phyloP scores from a whole-genome alignment of 768 basidiomycete species.

The Russula dissimulans region DNA sequence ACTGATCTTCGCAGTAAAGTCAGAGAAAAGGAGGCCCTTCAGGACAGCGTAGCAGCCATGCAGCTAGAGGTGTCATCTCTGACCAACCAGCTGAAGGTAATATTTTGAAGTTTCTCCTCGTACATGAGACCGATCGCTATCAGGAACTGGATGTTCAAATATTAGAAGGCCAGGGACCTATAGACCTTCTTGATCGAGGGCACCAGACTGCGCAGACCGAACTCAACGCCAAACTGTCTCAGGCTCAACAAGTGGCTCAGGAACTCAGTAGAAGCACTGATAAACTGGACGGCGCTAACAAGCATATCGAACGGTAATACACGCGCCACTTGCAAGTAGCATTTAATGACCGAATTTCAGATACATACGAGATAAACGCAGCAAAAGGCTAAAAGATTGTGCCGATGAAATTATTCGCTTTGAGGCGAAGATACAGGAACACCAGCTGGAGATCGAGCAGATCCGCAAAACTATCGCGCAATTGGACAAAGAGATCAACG shows the following conservation, averaged over 20 bases:
- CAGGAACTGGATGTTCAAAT: constrained; percentile 61
- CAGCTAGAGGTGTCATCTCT: constrained; percentile 44
- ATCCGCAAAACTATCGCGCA: constrained; percentile 38
- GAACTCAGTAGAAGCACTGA: constrained; percentile 60
- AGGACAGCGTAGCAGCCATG: constrained; percentile 49
- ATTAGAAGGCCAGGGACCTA: constrained; percentile 51
- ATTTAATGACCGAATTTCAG: constrained; percentile 31
- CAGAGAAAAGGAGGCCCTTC: constrained; percentile 47
- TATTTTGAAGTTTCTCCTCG: neutral
- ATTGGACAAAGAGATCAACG: constrained; percentile 73
- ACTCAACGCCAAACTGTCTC: constrained; percentile 37
- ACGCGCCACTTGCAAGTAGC: neutral
- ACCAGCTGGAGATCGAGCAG: constrained; percentile 33
- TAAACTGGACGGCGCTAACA: constrained; percentile 50
- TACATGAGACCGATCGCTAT: neutral
- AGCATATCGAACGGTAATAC: constrained; percentile 54
- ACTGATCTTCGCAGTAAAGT: constrained; percentile 47
- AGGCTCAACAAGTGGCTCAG: constrained; percentile 48
- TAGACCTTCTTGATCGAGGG: constrained; percentile 51
- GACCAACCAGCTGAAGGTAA: constrained; percentile 43
- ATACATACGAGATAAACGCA: constrained; percentile 63
- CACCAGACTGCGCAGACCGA: constrained; percentile 42
- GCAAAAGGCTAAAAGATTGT: constrained; percentile 50
- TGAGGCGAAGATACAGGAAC: constrained; percentile 37
- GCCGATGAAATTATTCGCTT: constrained; percentile 42